These are phyloP conservation scores for Mortierella sp. DNA, from an alignment of 371 early-diverging fungal species.

Conservation along the genomic window DNA sequence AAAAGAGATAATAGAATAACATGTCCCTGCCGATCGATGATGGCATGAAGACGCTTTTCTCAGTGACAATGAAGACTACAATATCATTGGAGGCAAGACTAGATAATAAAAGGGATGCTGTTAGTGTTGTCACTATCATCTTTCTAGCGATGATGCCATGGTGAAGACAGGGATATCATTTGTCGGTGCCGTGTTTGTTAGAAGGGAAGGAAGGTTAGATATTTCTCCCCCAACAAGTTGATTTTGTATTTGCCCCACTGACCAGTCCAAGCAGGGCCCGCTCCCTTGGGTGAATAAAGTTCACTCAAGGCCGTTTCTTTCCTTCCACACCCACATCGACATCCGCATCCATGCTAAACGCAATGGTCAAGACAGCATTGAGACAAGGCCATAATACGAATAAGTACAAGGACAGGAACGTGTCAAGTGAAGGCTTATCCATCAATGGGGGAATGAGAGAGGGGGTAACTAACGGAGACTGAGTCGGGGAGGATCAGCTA, in stretches of 20 bases:
- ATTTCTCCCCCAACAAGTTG: constrained; percentile 48
- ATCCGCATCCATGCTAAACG: neutral
- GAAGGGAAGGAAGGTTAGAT: neutral
- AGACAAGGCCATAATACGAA: neutral
- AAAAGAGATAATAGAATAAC: neutral
- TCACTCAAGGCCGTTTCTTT: neutral
- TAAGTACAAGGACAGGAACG: too few relatives aligned
- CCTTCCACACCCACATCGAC: neutral
- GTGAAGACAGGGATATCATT: neutral
- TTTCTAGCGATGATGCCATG: neutral
- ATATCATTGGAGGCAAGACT: neutral
- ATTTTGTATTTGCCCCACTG: neutral
- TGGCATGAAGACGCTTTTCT: neutral
- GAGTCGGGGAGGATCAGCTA: too few relatives aligned
- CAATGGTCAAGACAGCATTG: neutral
- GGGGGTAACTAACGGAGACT: neutral
- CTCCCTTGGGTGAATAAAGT: neutral
- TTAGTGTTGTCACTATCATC: too few relatives aligned
- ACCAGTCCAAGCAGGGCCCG: constrained; percentile 27
- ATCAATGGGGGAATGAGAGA: neutral
- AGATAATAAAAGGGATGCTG: too few relatives aligned
- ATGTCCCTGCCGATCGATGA: neutral
- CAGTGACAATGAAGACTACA: neutral
- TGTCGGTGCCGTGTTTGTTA: neutral
- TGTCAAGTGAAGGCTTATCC: too few relatives aligned